Evolutionary conservation across 2,329 filamentous ascomycete species (phyloP), one percentile per base, ranked within the genome.

Genomic region (Ciborinia camelliae): DNA sequence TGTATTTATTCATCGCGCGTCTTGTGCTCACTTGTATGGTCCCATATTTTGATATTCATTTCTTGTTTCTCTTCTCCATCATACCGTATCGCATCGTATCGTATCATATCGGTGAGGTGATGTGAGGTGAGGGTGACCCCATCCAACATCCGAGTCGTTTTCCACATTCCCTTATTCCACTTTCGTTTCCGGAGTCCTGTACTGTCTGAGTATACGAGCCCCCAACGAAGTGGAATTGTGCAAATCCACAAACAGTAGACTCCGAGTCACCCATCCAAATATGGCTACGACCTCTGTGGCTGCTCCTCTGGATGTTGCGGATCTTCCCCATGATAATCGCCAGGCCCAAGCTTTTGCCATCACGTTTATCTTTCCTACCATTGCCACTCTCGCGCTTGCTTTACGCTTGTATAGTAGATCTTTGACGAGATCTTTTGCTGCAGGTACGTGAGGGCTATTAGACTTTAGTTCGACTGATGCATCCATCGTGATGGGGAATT

Each of bases 381-480:
- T 62, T 26, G 60, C 48, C 23, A 58, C 62, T 6, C 15, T 41
- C 18, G 60, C 63, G 50, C 35, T 28, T 20, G 37, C 18, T 52
- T 37, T 60, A 23, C 43, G 57, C 5, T 50, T 60, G n/a, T 51
- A 43, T 10, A 60, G 57, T 50, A 35, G 57, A 48, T 50, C 57
- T 23, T 39, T 60, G 43, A 60, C 43, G 28, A 51, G 57, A 39
- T 60, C 57, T 9, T 60, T 60, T 37, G 57, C 15, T 28, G 41
- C 45, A 60, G 57, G 57, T 63, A 47, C 7, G 43, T 50, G 4
- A 30, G 20, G 32, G 28, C n/a, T 76, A 80, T 51, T 70, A 80
- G 10, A n/a, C n/a, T n/a, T n/a, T n/a, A n/a, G n/a, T n/a, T n/a
- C n/a, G n/a, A n/a, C n/a, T 70, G 79, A 2, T 26, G 18, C 30